Percentiles rank a stretch among this genome's conserved stretches.
Evolutionary conservation across 495 filamentous ascomycete genomes (phyloP).

Genomic region (Thozetella sp.): DNA sequence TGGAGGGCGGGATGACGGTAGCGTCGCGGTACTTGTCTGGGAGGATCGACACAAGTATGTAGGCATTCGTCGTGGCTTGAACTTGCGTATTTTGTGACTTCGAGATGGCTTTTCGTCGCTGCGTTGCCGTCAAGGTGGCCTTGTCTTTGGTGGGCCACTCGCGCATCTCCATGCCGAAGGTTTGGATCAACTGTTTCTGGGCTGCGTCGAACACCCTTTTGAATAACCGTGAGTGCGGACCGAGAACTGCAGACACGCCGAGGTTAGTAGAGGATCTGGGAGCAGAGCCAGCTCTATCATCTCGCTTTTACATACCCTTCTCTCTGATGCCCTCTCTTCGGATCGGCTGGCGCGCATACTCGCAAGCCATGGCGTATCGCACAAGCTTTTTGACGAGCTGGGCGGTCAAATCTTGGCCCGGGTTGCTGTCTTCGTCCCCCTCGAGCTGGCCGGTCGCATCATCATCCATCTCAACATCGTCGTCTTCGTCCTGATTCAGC

Average conservation of each 20-base stretch:
- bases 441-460: constrained; percentile 11
- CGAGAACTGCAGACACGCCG: constrained; percentile 42
- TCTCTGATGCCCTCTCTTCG: constrained; percentile 75
- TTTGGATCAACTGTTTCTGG: constrained; percentile 61
- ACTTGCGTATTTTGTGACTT: constrained; percentile 44
- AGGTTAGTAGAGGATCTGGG: constrained; percentile 3
- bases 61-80: constrained; percentile 63
- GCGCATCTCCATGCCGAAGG: constrained; percentile 85
- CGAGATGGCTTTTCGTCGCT: constrained; percentile 58
- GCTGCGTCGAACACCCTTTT: constrained; percentile 69
- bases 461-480: constrained; percentile 13
- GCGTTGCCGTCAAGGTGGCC: constrained; percentile 77
- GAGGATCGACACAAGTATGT: constrained; percentile 73
- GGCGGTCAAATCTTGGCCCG: constrained; percentile 37
- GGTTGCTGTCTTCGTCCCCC: constrained; percentile 32
- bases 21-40: constrained; percentile 65
- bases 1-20: constrained; percentile 67
- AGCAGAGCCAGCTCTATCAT: neutral
- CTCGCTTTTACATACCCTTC: constrained; percentile 53
- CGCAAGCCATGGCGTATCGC: constrained; percentile 85
- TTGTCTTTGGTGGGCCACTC: constrained; percentile 84
- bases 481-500: constrained; percentile 17
- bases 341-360: constrained; percentile 80
- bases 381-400: constrained; percentile 87
- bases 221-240: constrained; percentile 59